Evolutionary conservation across 192 early-diverging fungal genomes (phyloP).

Genomic region (Backusella parvicylindrica): DNA sequence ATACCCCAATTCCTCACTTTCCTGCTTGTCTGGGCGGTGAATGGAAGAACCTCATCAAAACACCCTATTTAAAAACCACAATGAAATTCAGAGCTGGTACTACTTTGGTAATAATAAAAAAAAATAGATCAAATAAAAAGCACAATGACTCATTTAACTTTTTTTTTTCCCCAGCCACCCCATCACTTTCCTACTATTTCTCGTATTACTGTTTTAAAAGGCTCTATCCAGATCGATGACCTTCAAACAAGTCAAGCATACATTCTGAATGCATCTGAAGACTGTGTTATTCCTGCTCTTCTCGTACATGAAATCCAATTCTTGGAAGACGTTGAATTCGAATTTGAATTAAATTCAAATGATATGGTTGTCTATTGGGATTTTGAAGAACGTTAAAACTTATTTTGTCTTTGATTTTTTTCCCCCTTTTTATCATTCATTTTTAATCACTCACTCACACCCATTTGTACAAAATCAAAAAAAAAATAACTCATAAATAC

Average conservation of each 20-base stretch:
- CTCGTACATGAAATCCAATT: slow-evolving; percentile 23
- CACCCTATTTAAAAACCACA: slow-evolving; percentile 19
- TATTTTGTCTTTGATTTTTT: not conserved
- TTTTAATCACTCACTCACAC: not conserved
- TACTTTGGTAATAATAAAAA: slow-evolving; percentile 12
- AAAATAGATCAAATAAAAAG: not conserved
- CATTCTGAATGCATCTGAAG: slow-evolving; percentile 10
- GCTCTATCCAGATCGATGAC: slow-evolving; percentile 18
- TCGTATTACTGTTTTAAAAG: slow-evolving; percentile 18
- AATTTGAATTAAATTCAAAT: slow-evolving; percentile 16
- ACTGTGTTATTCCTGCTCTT: slow-evolving; percentile 19
- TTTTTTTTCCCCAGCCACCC: slow-evolving; percentile 11
- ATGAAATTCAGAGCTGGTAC: slow-evolving; percentile 20
- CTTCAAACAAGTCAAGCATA: slow-evolving; percentile 13
- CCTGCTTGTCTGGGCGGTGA: slow-evolving; percentile 26
- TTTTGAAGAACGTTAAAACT: slow-evolving; percentile 27
- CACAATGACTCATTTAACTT: slow-evolving; percentile 2
- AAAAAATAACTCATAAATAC: not conserved
- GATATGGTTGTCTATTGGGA: slow-evolving; percentile 30
- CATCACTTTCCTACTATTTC: slow-evolving; percentile 19
- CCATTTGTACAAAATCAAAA: not conserved
- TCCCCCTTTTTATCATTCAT: not conserved
- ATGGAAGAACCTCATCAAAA: slow-evolving; percentile 20
- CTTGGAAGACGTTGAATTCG: slow-evolving; percentile 20
- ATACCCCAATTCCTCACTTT: slow-evolving; percentile 21